Base-by-base conservation (phyloP, 176 grass and related monocot genomes). In the Rhynchospora breviuscula region DNA sequence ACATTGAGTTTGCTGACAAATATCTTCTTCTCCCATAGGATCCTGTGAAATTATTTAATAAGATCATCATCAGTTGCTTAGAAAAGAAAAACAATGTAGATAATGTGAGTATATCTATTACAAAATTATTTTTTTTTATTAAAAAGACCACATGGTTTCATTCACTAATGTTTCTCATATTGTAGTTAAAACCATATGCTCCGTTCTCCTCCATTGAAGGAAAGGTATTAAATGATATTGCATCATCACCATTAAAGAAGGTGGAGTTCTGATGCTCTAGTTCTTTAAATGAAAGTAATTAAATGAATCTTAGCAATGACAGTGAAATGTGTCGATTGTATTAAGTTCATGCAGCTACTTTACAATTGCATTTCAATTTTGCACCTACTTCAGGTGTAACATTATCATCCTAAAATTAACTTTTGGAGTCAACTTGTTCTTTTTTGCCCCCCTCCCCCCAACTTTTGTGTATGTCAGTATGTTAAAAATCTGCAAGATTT, bases 11-110 rank as follows among this genome's bases (percentile, higher is more conserved):
- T 70, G 10, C 47, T 83, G 47, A 70, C 35, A 54, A 9, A 9
- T 10, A 54, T 51, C 49, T 11, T 33, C 35, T 65, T 12, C 33
- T 64, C 66, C 84, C 88, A 31, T 66, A 97, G 92, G 91, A 92
- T 90, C 88, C 88, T 51, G 25, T 89, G 22, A 89, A 82, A 58
- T 74, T 97, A 63, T 81, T 97, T 59, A 80, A 85, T 77, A 84
- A 77, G 79, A 90, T 90, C 80, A 86, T 97, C 73, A 88, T 89
- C 89, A 87, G 47, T 57, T 87, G 89, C 44, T 83, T 84, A 15
- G 85, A 84, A 87, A 89, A 91, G 40, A 73, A 90, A 88, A 48
- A 64, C 51, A 82, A 66, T 82, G 48, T 81, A 92, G 90, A 92
- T 92, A 87, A 74, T 69, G 19, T 58, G 52, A 59, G 48, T 67